Evolutionary conservation across 1,284 basidiomycete genomes (phyloP).

Genomic region (Golubevia pallescens): DNA sequence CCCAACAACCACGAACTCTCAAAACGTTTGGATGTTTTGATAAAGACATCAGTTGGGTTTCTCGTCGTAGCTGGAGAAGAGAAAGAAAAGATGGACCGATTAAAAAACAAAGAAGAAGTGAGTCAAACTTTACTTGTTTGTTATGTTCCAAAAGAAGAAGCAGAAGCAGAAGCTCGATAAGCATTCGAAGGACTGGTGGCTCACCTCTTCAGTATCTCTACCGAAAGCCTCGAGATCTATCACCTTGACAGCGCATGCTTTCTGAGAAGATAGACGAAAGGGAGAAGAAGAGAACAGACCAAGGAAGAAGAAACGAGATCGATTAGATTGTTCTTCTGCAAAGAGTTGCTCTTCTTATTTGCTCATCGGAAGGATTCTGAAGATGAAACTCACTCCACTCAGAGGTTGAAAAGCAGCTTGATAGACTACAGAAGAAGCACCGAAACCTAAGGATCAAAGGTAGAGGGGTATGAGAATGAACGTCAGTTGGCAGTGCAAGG

Average conservation of each 20-base stretch:
- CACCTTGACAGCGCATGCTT: conserved; percentile 82
- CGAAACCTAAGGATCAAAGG: conserved; percentile 72
- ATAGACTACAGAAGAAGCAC: conserved; percentile 85
- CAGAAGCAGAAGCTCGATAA: conserved; percentile 1
- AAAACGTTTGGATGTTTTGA: conserved; percentile 92
- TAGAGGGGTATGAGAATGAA: no score
- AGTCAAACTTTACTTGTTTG: conserved; percentile 4
- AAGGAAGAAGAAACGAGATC: conserved; percentile 61
- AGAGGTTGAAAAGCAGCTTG: conserved; percentile 73
- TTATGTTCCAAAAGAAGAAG: background rate
- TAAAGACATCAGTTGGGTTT: conserved; percentile 88
- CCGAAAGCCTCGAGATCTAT: conserved; percentile 78
- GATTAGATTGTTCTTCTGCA: conserved; percentile 15
- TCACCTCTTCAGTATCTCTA: conserved; percentile 41
- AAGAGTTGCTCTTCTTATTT: conserved; percentile 28
- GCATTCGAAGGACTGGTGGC: background rate
- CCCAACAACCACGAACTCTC: conserved; percentile 86
- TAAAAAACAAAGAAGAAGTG: no score
- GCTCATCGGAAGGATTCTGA: background rate
- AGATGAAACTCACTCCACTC: conserved; percentile 12
- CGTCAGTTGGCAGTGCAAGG: no score
- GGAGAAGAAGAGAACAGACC: background rate
- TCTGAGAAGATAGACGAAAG: background rate
- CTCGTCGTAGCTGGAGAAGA: conserved; percentile 75
- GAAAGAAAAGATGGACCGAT: conserved; percentile 71